Evolutionary conservation across 2,329 filamentous ascomycete genomes (phyloP).

Genomic region (Biscogniauxia mediterranea): DNA sequence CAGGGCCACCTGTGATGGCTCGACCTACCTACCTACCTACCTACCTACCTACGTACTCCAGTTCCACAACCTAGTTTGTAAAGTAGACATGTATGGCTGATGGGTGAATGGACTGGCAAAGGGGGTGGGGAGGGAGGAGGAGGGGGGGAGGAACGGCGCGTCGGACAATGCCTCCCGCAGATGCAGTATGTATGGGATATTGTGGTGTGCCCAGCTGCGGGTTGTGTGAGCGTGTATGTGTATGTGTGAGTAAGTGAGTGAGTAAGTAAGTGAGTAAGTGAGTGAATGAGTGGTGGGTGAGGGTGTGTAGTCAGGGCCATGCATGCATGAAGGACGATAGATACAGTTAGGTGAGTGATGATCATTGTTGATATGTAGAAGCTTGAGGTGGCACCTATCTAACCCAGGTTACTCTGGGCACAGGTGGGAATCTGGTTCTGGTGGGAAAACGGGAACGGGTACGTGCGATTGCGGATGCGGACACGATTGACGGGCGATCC

Average conservation of each 20-base stretch:
- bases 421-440: not conserved
- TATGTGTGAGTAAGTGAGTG: not conserved
- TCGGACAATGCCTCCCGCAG: constrained; percentile 27
- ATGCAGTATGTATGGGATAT: constrained; percentile 15
- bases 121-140: too few species aligned
- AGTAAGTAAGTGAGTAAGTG: not conserved
- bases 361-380: not conserved
- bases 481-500: constrained; percentile 6
- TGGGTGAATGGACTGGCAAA: constrained; percentile 1
- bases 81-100: constrained; percentile 14
- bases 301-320: not conserved
- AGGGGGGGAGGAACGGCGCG: constrained; percentile 14
- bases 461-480: constrained; percentile 9
- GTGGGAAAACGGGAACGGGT: constrained; percentile 8
- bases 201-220: constrained; percentile 12
- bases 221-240: not conserved
- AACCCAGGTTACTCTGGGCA: not conserved
- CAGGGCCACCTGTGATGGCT: not conserved
- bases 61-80: not conserved
- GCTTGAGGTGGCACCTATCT: not conserved
- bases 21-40: not conserved
- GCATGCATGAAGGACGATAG: not conserved
- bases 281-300: too few species aligned
- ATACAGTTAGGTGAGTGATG: constrained; percentile 1
- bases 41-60: not conserved